phyloP scores from a whole-genome alignment of 2,329 filamentous ascomycete genomes.

The Hypoxylon sp. region DNA sequence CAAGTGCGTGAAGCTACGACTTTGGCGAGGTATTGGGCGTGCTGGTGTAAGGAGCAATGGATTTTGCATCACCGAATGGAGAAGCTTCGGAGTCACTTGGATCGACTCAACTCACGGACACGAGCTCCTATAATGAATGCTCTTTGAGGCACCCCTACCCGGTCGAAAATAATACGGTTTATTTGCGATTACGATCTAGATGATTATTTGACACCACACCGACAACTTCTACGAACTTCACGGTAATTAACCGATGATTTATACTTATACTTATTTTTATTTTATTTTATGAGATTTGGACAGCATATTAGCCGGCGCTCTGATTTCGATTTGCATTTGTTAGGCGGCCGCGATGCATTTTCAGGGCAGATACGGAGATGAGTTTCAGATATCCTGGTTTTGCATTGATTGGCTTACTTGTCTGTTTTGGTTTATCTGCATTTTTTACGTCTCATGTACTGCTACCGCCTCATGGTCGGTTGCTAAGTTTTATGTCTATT shows the following conservation, averaged over 20 bases:
- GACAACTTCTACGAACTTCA: slow-evolving; percentile 19
- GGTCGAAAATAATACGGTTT: not conserved
- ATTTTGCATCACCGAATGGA: not conserved
- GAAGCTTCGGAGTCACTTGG: not conserved
- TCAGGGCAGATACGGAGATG: slow-evolving; percentile 29
- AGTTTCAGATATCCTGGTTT: slow-evolving; percentile 41
- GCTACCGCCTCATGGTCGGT: slow-evolving; percentile 17
- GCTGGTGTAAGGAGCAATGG: not conserved
- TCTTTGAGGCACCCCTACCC: not conserved
- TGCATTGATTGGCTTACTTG: slow-evolving; percentile 37
- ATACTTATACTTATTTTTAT: slow-evolving; percentile 1
- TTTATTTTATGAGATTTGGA: slow-evolving; percentile 17
- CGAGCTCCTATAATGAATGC: not conserved
- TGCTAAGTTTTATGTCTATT: slow-evolving; percentile 39
- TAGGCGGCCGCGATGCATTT: slow-evolving; percentile 36
- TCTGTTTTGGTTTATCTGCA: slow-evolving; percentile 31
- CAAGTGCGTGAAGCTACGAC: not conserved
- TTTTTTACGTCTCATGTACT: slow-evolving; percentile 24
- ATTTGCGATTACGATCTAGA: slow-evolving; percentile 11
- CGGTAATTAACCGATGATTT: slow-evolving; percentile 10
- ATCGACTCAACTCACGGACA: not conserved
- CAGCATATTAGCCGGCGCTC: slow-evolving; percentile 37
- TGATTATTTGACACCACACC: slow-evolving; percentile 11
- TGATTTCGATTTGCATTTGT: slow-evolving; percentile 29
- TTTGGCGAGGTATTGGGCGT: not conserved